A percentile compares a stretch with the other conserved stretches of the same genome.
phyloP scores from a whole-genome alignment of 805 yeast genomes.

The Metschnikowia aberdeeniae region DNA sequence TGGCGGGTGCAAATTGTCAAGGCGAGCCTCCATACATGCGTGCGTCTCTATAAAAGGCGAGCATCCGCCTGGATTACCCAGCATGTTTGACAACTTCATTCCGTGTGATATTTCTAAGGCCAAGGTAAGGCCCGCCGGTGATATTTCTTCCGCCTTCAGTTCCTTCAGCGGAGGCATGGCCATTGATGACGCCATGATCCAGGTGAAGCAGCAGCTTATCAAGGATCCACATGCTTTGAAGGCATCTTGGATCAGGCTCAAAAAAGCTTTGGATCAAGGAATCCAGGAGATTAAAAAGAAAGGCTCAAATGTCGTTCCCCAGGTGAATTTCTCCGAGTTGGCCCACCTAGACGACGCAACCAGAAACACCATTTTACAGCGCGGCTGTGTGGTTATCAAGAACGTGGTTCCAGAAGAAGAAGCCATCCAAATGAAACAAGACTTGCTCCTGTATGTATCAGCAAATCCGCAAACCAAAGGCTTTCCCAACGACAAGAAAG shows the following conservation, averaged over 20 bases:
- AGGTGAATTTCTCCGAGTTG: background rate
- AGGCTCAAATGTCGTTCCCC: constrained; percentile 7
- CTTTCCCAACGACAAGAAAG: constrained; percentile 9
- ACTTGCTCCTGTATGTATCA: constrained; percentile 4
- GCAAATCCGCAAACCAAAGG: constrained; percentile 10
- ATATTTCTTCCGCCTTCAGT: constrained; percentile 10
- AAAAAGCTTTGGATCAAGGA: constrained; percentile 3
- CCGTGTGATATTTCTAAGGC: constrained; percentile 7
- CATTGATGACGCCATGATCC: constrained; percentile 4
- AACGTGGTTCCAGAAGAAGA: constrained; percentile 1
- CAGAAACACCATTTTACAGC: constrained; percentile 1
- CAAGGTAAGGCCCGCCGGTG: constrained; percentile 10
- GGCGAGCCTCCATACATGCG: too few relatives aligned
- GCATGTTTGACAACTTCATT: background rate
- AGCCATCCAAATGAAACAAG: constrained; percentile 6
- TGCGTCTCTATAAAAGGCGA: too few relatives aligned
- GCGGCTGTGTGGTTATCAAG: constrained; percentile 8
- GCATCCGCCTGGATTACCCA: too few relatives aligned
- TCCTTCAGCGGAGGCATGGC: constrained; percentile 4
- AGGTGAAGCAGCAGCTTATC: constrained; percentile 6
- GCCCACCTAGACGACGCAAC: background rate
- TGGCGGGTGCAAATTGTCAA: too few relatives aligned
- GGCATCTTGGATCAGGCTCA: constrained; percentile 6
- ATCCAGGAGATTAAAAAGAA: constrained; percentile 7
- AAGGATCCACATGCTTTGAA: constrained; percentile 7